Base-by-base conservation (phyloP, 805 yeast species). In the Kuraishia cidri region DNA sequence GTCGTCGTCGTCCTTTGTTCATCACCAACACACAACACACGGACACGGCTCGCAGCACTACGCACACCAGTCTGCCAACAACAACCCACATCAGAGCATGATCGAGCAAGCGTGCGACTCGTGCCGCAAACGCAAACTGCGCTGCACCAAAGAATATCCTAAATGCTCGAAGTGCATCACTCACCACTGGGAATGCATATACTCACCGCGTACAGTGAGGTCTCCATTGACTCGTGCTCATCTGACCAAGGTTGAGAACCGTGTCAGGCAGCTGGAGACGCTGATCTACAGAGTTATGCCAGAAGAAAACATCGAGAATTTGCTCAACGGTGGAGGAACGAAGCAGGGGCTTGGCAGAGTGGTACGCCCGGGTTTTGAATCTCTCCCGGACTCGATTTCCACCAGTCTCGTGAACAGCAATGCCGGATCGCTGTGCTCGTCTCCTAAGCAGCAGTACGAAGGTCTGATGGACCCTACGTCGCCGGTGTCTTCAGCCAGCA, bases 211-310 rank as follows among this genome's bases (percentile, higher is more conserved):
- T 38, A 69, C 78, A 2, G 78, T 80, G 22, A 62, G 95, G 34
- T 76, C 90, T 4, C 95, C 95, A 0, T 58, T 85, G 35, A 85
- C 95, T 0, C 61, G 95, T 43, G 85, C 81, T 4, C 80, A 83
- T 56, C 58, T 85, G 42, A 84, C 94, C 11, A 70, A 70, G 33
- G 86, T 85, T 19, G 95, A 85, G 53, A 67, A 62, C 33, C 54
- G 75, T 30, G 69, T 71, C 4, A 52, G 59, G 23, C 62, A 53
- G 24, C 48, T 76, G 35, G 79, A 75, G 46, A 40, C 45, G 8
- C 40, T 75, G 8, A 42, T 75, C 6, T 41, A 48, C 15, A 64
- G 57, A 27, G 40, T 72, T 11, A 40, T 67, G 5, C 81, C 64
- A 4, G 64, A 64, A 25, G 62, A 56, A 28, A 66, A 65, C 33